phyloP scores from a whole-genome alignment of 257 asterid genomes.

The Solanum chilense region DNA sequence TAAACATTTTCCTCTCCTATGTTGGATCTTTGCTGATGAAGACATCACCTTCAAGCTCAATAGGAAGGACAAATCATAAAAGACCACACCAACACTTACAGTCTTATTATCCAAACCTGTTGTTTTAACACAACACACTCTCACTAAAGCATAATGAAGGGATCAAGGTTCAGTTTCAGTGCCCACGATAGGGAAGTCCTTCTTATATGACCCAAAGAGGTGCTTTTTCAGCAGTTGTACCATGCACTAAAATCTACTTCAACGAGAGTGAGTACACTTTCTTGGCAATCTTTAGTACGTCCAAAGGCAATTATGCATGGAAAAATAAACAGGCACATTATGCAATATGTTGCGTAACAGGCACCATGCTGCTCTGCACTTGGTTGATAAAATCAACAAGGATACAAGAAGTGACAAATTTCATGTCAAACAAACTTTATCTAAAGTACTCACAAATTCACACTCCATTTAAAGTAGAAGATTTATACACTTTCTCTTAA shows the following conservation, averaged over 20 bases:
- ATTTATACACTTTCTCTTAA: not conserved
- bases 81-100: not conserved
- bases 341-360: slow-evolving; percentile 8
- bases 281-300: slow-evolving; percentile 46
- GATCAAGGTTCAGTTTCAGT: not conserved
- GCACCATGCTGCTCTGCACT: not conserved
- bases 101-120: slow-evolving; percentile 7
- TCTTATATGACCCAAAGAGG: slow-evolving; percentile 4
- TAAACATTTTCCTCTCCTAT: not conserved
- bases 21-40: not conserved
- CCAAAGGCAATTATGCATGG: slow-evolving; percentile 52
- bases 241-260: slow-evolving; percentile 23
- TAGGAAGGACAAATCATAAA: not conserved
- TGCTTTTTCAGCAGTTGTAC: slow-evolving; percentile 17
- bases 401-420: not conserved
- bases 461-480: not conserved
- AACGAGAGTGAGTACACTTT: slow-evolving; percentile 42
- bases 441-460: not conserved
- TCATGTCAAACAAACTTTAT: not conserved
- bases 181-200: not conserved
- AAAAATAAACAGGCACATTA: slow-evolving; percentile 21
- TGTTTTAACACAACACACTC: slow-evolving; percentile 11
- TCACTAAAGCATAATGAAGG: not conserved
- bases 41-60: not conserved
- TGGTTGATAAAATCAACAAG: not conserved